Base-by-base conservation (phyloP, 805 yeast genomes). In the Blastobotrys robertii region DNA sequence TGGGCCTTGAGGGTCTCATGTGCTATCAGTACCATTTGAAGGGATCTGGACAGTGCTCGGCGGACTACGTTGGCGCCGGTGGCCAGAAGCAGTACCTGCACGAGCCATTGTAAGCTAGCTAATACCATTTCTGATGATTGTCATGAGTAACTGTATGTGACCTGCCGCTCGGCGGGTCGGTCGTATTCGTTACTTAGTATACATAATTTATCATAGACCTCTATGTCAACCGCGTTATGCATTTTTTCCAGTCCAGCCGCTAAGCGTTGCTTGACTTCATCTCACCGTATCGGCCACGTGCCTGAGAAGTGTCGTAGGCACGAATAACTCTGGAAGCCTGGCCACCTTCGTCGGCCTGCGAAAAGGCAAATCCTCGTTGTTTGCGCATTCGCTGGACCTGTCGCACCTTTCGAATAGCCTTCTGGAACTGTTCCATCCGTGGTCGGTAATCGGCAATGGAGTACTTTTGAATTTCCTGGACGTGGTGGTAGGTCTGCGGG, bases 321-420 rank as follows among this genome's bases (percentile, higher is more conserved):
- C 97, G 75, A 39, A 92, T 81, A 47, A 92, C 76, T 57, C 80
- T 79, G 25, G 25, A 19, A 51, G 87, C 96, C 65, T 88, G 96
- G 31, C 94, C 94, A 38, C 95, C 95, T 59, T 84, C 95, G 50
- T 86, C 95, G 38, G 84, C 87, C 63, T 92, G 97, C 5, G 97
- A 87, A 56, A 92, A 92, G 1, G 99, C 99, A 70, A 85, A 92
- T 4, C 99, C 99, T 65, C 97, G 79, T 65, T 92, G 98, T 58
- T 92, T 92, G 60, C 94, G 84, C 84, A 92, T 90, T 63, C 99
- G 76, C 63, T 90, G 95, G 32, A 92, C 97, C 64, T 94, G 99
- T 64, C 99, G 81, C 16, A 92, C 97, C 59, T 87, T 92, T 58
- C 97, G 74, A 44, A 92, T 92, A 4, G 97, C 97, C 61, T 83